A percentile compares a stretch with the other conserved stretches of the same genome.
phyloP scores from a whole-genome alignment of 106 monocot genomes.

The Gastrodia elata region DNA sequence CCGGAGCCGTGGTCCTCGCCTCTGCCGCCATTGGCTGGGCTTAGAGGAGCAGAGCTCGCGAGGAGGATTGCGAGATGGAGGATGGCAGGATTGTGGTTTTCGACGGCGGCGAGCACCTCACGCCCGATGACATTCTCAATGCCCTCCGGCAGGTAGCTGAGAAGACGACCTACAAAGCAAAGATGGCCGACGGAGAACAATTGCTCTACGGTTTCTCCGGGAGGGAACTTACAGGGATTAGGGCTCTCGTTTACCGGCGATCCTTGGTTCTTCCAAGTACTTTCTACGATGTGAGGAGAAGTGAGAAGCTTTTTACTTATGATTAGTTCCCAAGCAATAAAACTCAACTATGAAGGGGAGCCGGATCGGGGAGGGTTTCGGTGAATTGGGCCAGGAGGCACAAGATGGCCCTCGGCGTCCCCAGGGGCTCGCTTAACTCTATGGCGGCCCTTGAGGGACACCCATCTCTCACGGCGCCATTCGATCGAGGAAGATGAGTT shows the following conservation, averaged over 20 bases:
- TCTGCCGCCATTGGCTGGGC: slow-evolving; percentile 55
- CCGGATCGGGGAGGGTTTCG: slow-evolving; percentile 40
- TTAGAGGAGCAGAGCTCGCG: slow-evolving; percentile 62
- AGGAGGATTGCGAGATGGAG: slow-evolving; percentile 37
- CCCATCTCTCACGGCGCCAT: slow-evolving; percentile 68
- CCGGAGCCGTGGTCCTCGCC: slow-evolving; percentile 52
- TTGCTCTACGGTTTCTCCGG: slow-evolving; percentile 58
- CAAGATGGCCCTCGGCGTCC: slow-evolving; percentile 76
- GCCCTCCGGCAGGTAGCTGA: slow-evolving; percentile 84
- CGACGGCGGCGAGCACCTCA: slow-evolving; percentile 78
- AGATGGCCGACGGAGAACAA: slow-evolving; percentile 68
- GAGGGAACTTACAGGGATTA: slow-evolving; percentile 70
- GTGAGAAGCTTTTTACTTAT: slow-evolving; percentile 91
- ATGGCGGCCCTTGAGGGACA: slow-evolving; percentile 38
- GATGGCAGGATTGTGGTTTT: slow-evolving; percentile 77
- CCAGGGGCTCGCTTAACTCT: slow-evolving; percentile 68
- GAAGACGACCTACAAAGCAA: slow-evolving; percentile 95
- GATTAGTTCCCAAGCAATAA: slow-evolving; percentile 68
- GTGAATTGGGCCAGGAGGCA: slow-evolving; percentile 77
- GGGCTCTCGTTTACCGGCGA: slow-evolving; percentile 37
- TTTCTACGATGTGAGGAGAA: slow-evolving; percentile 81
- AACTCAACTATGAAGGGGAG: no score
- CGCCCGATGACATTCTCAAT: slow-evolving; percentile 79
- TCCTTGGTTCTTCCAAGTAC: slow-evolving; percentile 60
- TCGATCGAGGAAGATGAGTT: slow-evolving; percentile 76